Conservation (phyloP, 2,329 filamentous ascomycete genomes). For the Sporothrix brasiliensis region DNA sequence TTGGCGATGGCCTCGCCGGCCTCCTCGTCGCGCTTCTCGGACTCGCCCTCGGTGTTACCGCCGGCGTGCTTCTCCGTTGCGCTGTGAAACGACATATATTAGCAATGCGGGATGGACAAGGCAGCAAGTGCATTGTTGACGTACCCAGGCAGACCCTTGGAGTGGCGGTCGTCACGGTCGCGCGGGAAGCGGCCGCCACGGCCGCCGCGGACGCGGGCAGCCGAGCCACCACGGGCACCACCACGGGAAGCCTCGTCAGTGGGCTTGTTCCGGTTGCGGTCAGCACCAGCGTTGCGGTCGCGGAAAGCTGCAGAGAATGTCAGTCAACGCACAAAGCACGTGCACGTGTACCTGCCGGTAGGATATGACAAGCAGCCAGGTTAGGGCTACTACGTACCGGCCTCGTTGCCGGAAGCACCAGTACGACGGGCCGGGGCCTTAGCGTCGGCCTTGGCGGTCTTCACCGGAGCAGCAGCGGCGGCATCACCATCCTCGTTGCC, state of each 20-base stretch:
- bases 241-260: conserved; percentile 67
- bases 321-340: conserved; percentile 17
- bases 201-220: conserved; percentile 64
- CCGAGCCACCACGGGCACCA: conserved; percentile 63
- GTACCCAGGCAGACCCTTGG: conserved; percentile 54
- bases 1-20: conserved; percentile 87
- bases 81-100: conserved; percentile 48
- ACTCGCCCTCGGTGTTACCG: conserved; percentile 79
- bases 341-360: no score
- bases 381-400: conserved; percentile 63
- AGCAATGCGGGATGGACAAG: no score
- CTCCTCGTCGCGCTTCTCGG: conserved; percentile 88
- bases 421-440: conserved; percentile 65
- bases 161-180: conserved; percentile 60
- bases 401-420: conserved; percentile 75
- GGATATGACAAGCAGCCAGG: not conserved
- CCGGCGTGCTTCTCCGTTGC: conserved; percentile 86
- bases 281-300: conserved; percentile 78
- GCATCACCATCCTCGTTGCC: conserved; percentile 66
- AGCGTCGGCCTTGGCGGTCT: conserved; percentile 75
- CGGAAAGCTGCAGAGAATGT: conserved; percentile 69
- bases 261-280: conserved; percentile 79
- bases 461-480: conserved; percentile 84
- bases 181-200: conserved; percentile 58
- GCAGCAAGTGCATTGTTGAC: conserved; percentile 32